phyloP scores from a whole-genome alignment of 768 basidiomycete genomes.

The Amanita phalloides region DNA sequence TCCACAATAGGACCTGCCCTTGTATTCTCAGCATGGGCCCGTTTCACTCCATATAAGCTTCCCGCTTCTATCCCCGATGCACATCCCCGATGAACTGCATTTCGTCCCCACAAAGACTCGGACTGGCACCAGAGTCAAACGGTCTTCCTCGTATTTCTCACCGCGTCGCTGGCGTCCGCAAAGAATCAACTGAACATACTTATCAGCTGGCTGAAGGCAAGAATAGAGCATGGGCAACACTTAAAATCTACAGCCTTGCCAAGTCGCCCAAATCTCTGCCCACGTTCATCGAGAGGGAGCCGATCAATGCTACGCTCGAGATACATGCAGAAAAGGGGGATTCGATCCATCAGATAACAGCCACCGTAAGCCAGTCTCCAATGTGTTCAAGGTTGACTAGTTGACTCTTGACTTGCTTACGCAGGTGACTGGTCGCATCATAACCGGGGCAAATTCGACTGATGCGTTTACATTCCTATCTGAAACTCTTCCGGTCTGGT shows the following conservation, averaged over 20 bases:
- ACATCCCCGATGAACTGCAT: conserved; percentile 14
- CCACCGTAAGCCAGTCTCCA: conserved; percentile 22
- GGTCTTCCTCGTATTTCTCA: conserved; percentile 39
- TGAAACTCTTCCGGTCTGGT: conserved; percentile 36
- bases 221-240: conserved; percentile 31
- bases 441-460: conserved; percentile 33
- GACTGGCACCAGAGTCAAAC: conserved; percentile 36
- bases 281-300: conserved; percentile 44
- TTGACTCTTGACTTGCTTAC: neutral
- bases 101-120: conserved; percentile 35
- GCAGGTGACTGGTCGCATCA: conserved; percentile 40
- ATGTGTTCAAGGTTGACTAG: neutral
- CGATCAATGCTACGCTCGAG: conserved; percentile 35
- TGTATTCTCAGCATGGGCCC: conserved; percentile 13
- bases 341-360: conserved; percentile 37
- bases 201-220: conserved; percentile 31
- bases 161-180: conserved; percentile 23
- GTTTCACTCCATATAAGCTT: neutral
- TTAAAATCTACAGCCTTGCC: conserved; percentile 39
- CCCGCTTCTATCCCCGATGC: neutral
- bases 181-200: conserved; percentile 39
- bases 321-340: conserved; percentile 39
- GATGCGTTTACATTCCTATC: conserved; percentile 35
- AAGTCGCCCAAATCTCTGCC: conserved; percentile 40
- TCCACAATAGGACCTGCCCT: conserved; percentile 20